Conservation (phyloP, 148 eudicot species). For the Rhododendron kiyosumense region DNA sequence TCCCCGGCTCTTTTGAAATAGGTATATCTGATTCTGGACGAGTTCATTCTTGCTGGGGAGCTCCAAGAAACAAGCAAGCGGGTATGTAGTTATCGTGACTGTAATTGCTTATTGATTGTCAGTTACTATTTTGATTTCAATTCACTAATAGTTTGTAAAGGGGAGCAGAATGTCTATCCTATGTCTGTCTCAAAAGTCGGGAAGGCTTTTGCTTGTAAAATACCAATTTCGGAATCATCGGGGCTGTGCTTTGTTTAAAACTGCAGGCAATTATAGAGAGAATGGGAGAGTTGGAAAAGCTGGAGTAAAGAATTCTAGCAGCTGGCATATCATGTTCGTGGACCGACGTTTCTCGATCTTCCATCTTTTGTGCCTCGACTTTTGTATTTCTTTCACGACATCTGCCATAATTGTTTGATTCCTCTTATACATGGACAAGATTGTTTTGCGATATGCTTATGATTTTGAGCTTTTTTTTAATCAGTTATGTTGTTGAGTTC, state of each 20-base stretch:
- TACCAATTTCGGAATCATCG: not conserved
- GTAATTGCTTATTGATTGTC: not conserved
- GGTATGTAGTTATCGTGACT: constrained; percentile 4
- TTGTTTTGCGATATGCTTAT: not conserved
- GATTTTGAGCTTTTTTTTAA: not conserved
- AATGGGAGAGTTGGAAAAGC: constrained; percentile 27
- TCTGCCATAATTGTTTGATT: not conserved
- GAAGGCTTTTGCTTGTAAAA: not conserved
- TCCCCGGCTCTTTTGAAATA: not conserved
- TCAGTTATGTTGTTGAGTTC: not conserved
- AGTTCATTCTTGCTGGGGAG: constrained; percentile 25
- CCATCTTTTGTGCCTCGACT: not conserved
- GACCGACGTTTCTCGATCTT: not conserved
- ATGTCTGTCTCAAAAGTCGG: not conserved
- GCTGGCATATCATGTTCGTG: not conserved
- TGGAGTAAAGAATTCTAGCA: constrained; percentile 9
- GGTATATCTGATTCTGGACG: constrained; percentile 24
- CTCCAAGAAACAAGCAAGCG: constrained; percentile 28
- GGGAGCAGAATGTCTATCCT: not conserved
- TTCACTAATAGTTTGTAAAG: not conserved
- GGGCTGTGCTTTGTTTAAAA: not conserved
- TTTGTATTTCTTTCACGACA: not conserved
- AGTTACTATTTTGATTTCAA: not conserved
- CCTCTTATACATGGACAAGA: not conserved
- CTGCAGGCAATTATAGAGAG: constrained; percentile 26